These are phyloP conservation scores for Gossypium bickii DNA, from an alignment of 345 rosid genomes.

Conservation along the genomic window DNA sequence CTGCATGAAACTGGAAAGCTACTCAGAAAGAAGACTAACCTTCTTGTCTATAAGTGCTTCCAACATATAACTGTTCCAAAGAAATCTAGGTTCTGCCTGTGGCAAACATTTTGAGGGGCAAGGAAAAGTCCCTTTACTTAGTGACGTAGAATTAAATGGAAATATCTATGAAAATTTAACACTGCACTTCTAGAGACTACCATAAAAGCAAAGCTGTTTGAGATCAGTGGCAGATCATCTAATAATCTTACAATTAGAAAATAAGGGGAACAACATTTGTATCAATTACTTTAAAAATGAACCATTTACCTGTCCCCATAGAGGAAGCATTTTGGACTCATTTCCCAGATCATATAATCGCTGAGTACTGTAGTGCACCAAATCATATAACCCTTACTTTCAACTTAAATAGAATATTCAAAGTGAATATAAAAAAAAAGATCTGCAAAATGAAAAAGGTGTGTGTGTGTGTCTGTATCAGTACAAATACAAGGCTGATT, in stretches of 20 bases:
- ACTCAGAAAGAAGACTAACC: constrained; percentile 39
- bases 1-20: constrained; percentile 8
- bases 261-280: not conserved
- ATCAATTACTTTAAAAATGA: not conserved
- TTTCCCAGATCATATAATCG: constrained; percentile 79
- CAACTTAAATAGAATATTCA: not conserved
- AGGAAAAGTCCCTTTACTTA: constrained; percentile 8
- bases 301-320: constrained; percentile 85
- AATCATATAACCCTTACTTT: not conserved
- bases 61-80: constrained; percentile 94
- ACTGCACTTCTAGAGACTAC: not conserved
- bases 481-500: not conserved
- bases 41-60: constrained; percentile 88
- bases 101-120: constrained; percentile 19
- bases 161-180: not conserved
- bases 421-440: not conserved
- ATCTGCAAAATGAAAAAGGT: not conserved
- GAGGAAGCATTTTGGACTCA: constrained; percentile 91
- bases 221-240: not conserved
- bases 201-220: not conserved
- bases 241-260: not conserved
- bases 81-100: constrained; percentile 98
- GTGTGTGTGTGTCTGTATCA: not conserved
- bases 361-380: constrained; percentile 56
- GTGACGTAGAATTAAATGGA: constrained; percentile 3